Base-by-base conservation (phyloP, 495 filamentous ascomycete species). In the Neurospora sp. region DNA sequence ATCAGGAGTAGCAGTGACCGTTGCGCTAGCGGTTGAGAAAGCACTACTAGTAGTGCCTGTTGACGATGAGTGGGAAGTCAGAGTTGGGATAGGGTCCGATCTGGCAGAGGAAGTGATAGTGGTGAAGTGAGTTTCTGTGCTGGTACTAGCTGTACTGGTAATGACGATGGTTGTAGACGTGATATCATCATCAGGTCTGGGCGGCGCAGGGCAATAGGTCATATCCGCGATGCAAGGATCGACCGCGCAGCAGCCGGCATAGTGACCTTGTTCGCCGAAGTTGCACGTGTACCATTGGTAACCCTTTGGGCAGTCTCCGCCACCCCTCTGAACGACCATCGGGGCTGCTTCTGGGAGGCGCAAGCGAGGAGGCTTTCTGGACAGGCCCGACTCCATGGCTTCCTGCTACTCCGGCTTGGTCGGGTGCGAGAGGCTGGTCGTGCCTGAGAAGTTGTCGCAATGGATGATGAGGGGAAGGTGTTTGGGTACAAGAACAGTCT, bases 181-280 rank as follows among this genome's bases (percentile, higher is more conserved):
- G 31, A 35, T 35, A 35, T 35, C 31, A 35, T 35, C 31, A 35
- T 35, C 17, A 14, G 72, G 53, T 35, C 17, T 22, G 20, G 20
- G 20, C 20, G 20, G 20, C 20, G 20, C 12, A 42, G 78, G 78
- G 40, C 78, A 80, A n/a, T 76, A 71, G 41, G 71, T 38, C 27
- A 74, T 38, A 14, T 70, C 27, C 39, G 70, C 61, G 38, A 22
- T 22, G 70, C 78, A 79, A n/a, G 78, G 73, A 69, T 80, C 71
- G 14, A 79, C 68, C 27, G 17, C 20, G 70, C 77, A 78, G 48
- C 78, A 79, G 3, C 76, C 76, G 4, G 44, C 16, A 44, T 77
- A 79, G 41, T 1, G 48, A 17, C 16, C 44, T 31, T 40, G 35
- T 27, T 27, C 22, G 48, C 1, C 14, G 6, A 37, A 73, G 70